phyloP scores from a whole-genome alignment of 768 basidiomycete species.

The Leccinum subgranulosum region DNA sequence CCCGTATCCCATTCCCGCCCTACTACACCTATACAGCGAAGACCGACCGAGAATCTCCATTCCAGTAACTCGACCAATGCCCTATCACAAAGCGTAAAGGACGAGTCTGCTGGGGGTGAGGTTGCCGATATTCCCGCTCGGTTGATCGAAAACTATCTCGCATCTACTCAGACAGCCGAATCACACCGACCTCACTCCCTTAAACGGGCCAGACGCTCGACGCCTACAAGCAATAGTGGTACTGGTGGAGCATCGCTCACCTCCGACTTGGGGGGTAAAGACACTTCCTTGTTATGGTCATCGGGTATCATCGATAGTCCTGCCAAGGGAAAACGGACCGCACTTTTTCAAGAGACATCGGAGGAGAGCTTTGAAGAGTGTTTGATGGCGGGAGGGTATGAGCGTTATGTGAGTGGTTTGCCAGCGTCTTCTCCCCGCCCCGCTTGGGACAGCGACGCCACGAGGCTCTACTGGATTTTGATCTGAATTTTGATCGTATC shows the following conservation, averaged over 20 bases:
- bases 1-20: constrained; percentile 13
- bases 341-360: constrained; percentile 77
- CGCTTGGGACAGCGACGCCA: background rate
- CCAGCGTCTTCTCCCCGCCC: background rate
- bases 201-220: constrained; percentile 51
- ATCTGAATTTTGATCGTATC: constrained; percentile 10
- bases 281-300: constrained; percentile 20
- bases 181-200: constrained; percentile 70
- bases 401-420: constrained; percentile 55
- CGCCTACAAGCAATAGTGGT: constrained; percentile 32
- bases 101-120: constrained; percentile 49
- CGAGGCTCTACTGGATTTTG: constrained; percentile 7
- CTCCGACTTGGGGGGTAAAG: constrained; percentile 11
- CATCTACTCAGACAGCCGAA: constrained; percentile 53
- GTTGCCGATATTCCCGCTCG: constrained; percentile 58
- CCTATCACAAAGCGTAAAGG: constrained; percentile 2
- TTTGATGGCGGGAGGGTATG: constrained; percentile 79
- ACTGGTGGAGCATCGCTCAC: constrained; percentile 6
- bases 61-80: background rate
- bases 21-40: constrained; percentile 8
- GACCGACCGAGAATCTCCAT: background rate
- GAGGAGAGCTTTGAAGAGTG: constrained; percentile 86
- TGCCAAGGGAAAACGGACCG: constrained; percentile 66
- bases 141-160: constrained; percentile 47
- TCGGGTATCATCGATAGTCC: constrained; percentile 67